These are phyloP conservation scores for Glutinoglossum americanum DNA, from an alignment of 495 filamentous ascomycete genomes.

Conservation along the genomic window DNA sequence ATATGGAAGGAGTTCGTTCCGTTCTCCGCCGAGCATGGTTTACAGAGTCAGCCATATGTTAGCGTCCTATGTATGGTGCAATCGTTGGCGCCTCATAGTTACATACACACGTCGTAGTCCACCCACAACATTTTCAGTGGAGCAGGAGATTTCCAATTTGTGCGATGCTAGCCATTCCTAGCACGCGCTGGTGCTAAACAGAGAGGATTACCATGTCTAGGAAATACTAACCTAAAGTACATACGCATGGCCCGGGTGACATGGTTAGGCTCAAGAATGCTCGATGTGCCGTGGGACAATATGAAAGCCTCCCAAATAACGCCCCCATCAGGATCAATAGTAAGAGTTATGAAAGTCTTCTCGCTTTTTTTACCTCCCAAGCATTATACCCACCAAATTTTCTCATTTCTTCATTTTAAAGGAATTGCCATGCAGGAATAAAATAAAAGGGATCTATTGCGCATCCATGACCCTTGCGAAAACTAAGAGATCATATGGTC, in stretches of 20 bases:
- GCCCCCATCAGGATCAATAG: too few relatives aligned
- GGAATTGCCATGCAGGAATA: background rate
- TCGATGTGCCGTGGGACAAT: background rate
- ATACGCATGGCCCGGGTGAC: background rate
- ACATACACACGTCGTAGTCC: too few relatives aligned
- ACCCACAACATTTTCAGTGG: too few relatives aligned
- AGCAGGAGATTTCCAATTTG: too few relatives aligned
- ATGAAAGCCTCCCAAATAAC: background rate
- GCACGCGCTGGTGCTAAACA: background rate
- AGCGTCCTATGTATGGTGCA: too few relatives aligned
- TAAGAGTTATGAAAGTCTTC: background rate
- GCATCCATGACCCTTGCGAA: background rate
- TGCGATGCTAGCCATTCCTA: background rate
- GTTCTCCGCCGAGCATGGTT: too few relatives aligned
- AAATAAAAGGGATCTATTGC: background rate
- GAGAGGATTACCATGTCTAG: background rate
- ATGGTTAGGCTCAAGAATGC: background rate
- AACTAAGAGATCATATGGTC: slow-evolving; percentile 1
- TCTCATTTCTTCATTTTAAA: background rate
- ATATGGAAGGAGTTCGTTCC: too few relatives aligned
- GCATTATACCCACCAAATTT: background rate
- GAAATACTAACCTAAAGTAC: background rate
- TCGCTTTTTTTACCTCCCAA: too few relatives aligned
- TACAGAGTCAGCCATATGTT: too few relatives aligned
- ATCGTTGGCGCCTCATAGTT: too few relatives aligned